Percentiles rank a stretch among this genome's conserved stretches.
phyloP scores from a whole-genome alignment of 495 filamentous ascomycete genomes.

The Aspergillus heteromorphus region DNA sequence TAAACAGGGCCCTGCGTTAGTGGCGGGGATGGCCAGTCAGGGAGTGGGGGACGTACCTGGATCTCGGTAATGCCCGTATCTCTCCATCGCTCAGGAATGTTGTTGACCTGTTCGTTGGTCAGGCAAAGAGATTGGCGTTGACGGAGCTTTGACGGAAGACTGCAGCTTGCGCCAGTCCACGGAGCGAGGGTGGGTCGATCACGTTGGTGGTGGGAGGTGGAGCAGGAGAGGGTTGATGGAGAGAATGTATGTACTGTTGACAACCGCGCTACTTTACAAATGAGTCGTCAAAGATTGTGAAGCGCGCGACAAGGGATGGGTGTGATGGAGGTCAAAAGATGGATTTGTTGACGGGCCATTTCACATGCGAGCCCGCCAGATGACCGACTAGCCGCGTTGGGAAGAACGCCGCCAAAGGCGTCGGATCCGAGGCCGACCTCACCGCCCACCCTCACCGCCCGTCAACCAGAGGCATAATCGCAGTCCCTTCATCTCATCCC shows the following conservation, averaged over 20 bases:
- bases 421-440: not conserved
- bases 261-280: not conserved
- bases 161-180: not conserved
- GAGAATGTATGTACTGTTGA: too few species aligned
- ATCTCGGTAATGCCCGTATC: conserved; percentile 93
- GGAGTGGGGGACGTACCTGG: conserved; percentile 53
- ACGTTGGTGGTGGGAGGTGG: too few species aligned
- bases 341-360: not conserved
- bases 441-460: not conserved
- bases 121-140: not conserved
- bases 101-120: not conserved
- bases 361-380: not conserved
- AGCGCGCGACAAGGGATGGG: too few species aligned
- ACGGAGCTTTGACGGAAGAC: not conserved
- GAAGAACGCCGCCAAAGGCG: not conserved
- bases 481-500: too few species aligned
- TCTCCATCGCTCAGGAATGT: conserved; percentile 64
- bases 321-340: not conserved
- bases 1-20: conserved; percentile 32
- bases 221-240: too few species aligned
- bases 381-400: not conserved
- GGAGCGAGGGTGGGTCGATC: too few species aligned
- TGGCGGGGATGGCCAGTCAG: not conserved
- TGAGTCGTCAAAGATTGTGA: not conserved
- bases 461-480: too few species aligned